These are phyloP conservation scores for Ceratonia siliqua DNA, from an alignment of 306 rosid species.

Conservation along the genomic window DNA sequence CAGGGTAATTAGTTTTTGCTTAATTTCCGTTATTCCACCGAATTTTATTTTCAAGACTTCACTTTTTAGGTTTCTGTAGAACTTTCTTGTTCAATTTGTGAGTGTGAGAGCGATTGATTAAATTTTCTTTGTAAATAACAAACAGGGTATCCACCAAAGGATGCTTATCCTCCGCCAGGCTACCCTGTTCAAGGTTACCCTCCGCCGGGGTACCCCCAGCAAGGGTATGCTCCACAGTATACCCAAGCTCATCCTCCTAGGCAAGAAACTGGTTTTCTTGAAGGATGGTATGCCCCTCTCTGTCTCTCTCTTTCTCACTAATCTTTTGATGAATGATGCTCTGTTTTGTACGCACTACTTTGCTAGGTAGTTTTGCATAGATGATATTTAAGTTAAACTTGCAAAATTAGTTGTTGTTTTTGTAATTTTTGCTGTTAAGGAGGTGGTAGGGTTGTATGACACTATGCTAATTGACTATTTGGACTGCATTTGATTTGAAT, in stretches of 20 bases:
- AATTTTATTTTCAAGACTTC: not conserved
- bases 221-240: slow-evolving; percentile 44
- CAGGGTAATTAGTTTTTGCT: slow-evolving; percentile 39
- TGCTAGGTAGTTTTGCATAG: not conserved
- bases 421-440: not conserved
- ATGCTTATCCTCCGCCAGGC: slow-evolving; percentile 55
- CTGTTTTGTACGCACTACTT: not conserved
- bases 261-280: slow-evolving; percentile 48
- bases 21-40: not conserved
- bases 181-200: slow-evolving; percentile 44
- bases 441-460: no score
- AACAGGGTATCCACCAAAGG: slow-evolving; percentile 51
- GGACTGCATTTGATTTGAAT: not conserved
- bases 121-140: not conserved
- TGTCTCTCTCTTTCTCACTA: not conserved
- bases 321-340: not conserved
- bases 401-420: not conserved
- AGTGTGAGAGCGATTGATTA: not conserved
- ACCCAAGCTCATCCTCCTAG: slow-evolving; percentile 44
- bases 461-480: not conserved
- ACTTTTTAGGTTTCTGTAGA: not conserved
- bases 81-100: not conserved
- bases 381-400: not conserved
- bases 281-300: slow-evolving; percentile 47
- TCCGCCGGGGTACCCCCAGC: slow-evolving; percentile 39